Percentiles rank a stretch among this genome's conserved stretches.
phyloP scores from a whole-genome alignment of 441 rosid genomes.

The Syzygium malaccense region DNA sequence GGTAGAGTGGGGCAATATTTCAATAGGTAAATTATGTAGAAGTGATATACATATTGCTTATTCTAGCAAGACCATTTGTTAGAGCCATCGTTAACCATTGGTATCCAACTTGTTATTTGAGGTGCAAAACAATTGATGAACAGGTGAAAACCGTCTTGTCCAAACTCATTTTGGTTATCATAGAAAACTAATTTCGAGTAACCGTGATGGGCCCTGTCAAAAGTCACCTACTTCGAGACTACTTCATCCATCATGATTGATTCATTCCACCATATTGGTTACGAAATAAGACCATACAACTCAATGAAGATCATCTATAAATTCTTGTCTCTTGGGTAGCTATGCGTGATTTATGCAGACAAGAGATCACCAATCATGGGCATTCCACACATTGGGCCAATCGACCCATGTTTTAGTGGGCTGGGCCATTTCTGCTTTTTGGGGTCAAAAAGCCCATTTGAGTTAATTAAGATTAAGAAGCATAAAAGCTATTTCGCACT shows the following conservation, averaged over 20 bases:
- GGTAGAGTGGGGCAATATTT: background rate
- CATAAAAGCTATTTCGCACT: background rate
- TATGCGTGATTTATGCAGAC: background rate
- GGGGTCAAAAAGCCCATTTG: background rate
- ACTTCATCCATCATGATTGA: background rate
- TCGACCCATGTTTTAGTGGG: background rate
- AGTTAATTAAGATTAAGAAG: background rate
- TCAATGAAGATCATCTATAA: background rate
- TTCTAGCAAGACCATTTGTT: background rate
- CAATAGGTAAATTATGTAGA: background rate
- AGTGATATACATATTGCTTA: fast-evolving
- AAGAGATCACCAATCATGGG: background rate
- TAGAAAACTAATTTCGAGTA: background rate
- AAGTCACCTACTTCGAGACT: background rate
- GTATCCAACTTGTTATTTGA: background rate
- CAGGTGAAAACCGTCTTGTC: background rate
- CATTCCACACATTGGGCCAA: background rate
- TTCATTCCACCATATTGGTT: background rate
- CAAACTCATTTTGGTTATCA: background rate
- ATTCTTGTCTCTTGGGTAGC: background rate
- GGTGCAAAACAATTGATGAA: background rate
- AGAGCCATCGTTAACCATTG: fast-evolving
- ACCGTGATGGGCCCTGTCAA: background rate
- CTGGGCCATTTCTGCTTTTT: background rate
- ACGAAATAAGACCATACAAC: background rate